Percentiles rank a stretch among this genome's conserved stretches.
These are phyloP conservation scores for Kazachstania sp. DNA, from an alignment of 1,139 yeast genomes.

Conservation along the genomic window DNA sequence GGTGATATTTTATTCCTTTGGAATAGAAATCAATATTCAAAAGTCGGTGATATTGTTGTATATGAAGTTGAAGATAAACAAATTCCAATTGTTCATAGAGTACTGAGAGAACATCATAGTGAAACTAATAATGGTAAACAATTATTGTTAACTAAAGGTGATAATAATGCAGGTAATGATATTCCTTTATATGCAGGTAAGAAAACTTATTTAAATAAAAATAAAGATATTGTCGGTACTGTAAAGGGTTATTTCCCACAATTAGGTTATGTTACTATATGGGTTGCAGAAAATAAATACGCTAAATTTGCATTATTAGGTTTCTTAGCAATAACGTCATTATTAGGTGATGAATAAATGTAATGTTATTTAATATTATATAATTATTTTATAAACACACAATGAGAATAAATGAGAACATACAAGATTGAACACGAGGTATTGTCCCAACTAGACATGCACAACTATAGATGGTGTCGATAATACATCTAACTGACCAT, in stretches of 20 bases:
- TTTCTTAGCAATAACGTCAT: constrained; percentile 24
- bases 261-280: constrained; percentile 83
- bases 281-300: constrained; percentile 69
- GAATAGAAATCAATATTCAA: constrained; percentile 62
- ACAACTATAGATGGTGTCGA: no score
- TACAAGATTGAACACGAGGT: neutral
- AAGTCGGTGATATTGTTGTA: constrained; percentile 96
- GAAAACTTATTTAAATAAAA: constrained; percentile 68
- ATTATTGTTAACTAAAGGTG: constrained; percentile 86
- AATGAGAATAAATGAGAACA: neutral
- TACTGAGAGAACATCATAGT: constrained; percentile 51
- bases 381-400: neutral
- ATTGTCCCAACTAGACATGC: no score
- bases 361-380: neutral
- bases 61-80: constrained; percentile 73
- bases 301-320: constrained; percentile 29
- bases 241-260: constrained; percentile 90
- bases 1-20: constrained; percentile 89
- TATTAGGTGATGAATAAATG: constrained; percentile 21
- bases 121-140: constrained; percentile 40
- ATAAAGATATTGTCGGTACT: constrained; percentile 74
- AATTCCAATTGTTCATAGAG: constrained; percentile 95
- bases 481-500: no score
- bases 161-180: constrained; percentile 89
- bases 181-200: constrained; percentile 72